Base-by-base conservation (phyloP, 2,329 filamentous ascomycete genomes). In the Seiridium unicorne region DNA sequence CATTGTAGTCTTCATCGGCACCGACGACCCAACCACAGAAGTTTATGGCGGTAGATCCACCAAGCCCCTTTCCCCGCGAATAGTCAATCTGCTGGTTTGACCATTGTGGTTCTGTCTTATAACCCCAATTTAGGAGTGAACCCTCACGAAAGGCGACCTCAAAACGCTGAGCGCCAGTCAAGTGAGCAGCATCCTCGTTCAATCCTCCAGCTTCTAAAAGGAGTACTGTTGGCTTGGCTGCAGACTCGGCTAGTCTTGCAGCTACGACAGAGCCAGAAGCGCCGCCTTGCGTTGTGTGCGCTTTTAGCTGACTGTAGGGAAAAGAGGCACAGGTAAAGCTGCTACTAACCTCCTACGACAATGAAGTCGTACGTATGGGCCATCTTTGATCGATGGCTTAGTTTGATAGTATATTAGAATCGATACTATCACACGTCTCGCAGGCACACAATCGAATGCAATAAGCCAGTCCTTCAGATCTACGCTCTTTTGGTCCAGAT, bases 241-340 rank as follows among this genome's bases (percentile, higher is more conserved):
- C 51, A 0, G 77, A 71, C 40, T 73, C 66, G 6, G 82, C 76
- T 18, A 86, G 77, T 2, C 75, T 70, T 5, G 78, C 70, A 0
- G 83, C 83, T n/a, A 86, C 68, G 2, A 77, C 72, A 49, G 78
- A 79, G 13, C 83, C 84, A 44, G 83, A 76, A 3, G 83, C 78
- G 36, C 84, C 84, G 61, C 75, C 83, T 83, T 57, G 11, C 18
- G 26, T 57, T 55, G 4, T 42, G 36, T 42, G 7, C 1, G 18
- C 11, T 51, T 11, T n/a, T 10, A 6, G 11, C n/a, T 26, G 40
- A 5, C 5, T 3, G 5, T 7, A 26, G 18, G 18, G 18, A 26
- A 26, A 26, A 26, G 18, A 26, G 18, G 18, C 18, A 26, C 18
- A 26, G 18, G 18, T 26, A 26, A 26, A 26, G 18, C 18, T n/a